Conservation (phyloP, 208 protist species). For the Entamoeba invadens region DNA sequence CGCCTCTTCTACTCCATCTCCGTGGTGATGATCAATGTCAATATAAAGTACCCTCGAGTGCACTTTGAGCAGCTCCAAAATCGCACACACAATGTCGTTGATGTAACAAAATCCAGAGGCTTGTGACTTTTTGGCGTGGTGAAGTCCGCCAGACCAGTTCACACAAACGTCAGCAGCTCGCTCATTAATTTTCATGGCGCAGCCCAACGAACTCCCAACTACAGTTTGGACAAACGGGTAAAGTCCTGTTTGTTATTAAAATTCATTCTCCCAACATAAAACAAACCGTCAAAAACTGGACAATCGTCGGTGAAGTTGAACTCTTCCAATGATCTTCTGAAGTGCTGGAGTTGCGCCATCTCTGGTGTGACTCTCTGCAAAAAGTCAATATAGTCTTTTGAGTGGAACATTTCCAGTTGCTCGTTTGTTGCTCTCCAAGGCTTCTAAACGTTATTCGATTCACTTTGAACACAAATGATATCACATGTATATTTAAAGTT, state of each 20-base stretch:
- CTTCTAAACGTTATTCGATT: conserved; percentile 1
- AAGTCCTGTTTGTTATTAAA: too few relatives aligned
- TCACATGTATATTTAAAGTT: too few relatives aligned
- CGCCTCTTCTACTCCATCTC: conserved; percentile 90
- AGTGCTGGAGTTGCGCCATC: conserved; percentile 9
- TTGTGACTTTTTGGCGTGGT: conserved; percentile 75
- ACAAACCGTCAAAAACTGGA: conserved; percentile 64
- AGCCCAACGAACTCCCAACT: conserved; percentile 40
- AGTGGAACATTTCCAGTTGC: conserved; percentile 58
- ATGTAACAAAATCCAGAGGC: conserved; percentile 97
- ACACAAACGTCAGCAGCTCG: conserved; percentile 75
- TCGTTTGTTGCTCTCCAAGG: conserved; percentile 16
- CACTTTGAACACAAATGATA: background rate
- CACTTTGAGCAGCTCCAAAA: conserved; percentile 87
- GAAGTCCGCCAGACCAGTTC: conserved; percentile 93
- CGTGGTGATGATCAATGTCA: conserved; percentile 98
- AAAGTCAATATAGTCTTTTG: conserved; percentile 63
- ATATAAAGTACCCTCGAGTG: conserved; percentile 88
- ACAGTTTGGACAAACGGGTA: conserved; percentile 45
- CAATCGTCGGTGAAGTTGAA: conserved; percentile 68
- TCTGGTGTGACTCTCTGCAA: conserved; percentile 37
- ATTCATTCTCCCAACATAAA: too few relatives aligned
- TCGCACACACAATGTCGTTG: conserved; percentile 97
- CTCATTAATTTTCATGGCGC: conserved; percentile 71
- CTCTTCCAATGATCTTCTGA: background rate